Evolutionary conservation across 1,284 basidiomycete genomes (phyloP), one percentile per base, ranked within the genome.

Genomic region (Vanrija sp.): DNA sequence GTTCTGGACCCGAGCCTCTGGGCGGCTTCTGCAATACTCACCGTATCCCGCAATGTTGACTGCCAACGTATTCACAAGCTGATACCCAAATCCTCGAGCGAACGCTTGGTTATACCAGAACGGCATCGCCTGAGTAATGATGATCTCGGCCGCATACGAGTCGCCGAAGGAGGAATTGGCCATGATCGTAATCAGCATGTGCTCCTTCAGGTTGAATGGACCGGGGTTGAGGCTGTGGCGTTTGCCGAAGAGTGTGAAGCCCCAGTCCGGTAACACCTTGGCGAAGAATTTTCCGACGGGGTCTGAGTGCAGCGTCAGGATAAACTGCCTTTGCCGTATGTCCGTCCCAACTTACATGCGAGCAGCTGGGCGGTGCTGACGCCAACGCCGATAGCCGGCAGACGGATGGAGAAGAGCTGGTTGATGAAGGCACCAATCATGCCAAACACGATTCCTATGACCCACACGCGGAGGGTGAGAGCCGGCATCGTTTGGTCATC

Each of bases 381-480:
- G 20, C 53, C 81, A 45, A 64, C 76, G 31, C 51, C 47, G 45
- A 92, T 73, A 55, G 84, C 78, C 85, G 89, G 90, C 71, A 79
- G 84, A 10, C 42, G 51, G 45, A 66, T 61, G 79, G 51, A 56
- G 78, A 63, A 85, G 57, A 64, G 54, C 35, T 81, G 75, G 47
- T 89, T 88, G 47, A 92, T 75, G 58, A 86, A 80, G 84, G 88
- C 90, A 67, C 80, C 85, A n/a, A 47, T 49, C 31, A 45, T 48
- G 31, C 54, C 58, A 61, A 66, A 84, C n/a, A 81, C 63, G 39
- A 78, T 63, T 59, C 87, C 83, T 25, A 85, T 78, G 12, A 80
- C 65, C 86, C 86, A 89, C 81, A 85, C 84, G 63, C 90, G 82
- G 78, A 92, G 88, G 4, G 90, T 93, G 73, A 86, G 88, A 48